A percentile compares a stretch with the other conserved stretches of the same genome.
These are phyloP conservation scores for Tylopilus balloui DNA, from an alignment of 768 basidiomycete species.

Conservation along the genomic window DNA sequence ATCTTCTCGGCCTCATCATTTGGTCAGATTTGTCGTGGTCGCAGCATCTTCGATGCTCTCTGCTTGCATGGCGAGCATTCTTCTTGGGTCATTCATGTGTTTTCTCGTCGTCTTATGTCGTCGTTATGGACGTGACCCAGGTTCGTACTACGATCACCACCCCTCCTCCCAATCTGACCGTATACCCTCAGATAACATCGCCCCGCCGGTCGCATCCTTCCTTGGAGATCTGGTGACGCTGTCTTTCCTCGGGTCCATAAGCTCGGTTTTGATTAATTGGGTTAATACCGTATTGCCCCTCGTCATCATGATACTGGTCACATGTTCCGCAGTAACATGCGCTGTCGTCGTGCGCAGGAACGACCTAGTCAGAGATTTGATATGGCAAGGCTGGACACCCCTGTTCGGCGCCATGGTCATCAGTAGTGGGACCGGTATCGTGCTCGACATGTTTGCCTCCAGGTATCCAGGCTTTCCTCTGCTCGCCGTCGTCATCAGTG, in stretches of 20 bases:
- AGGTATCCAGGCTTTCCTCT: conserved; percentile 85
- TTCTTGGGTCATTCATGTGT: conserved; percentile 94
- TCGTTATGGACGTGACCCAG: conserved; percentile 76
- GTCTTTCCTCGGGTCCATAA: conserved; percentile 70
- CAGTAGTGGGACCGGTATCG: conserved; percentile 83
- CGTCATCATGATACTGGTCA: conserved; percentile 44
- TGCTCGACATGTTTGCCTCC: conserved; percentile 86
- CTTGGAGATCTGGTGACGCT: conserved; percentile 92
- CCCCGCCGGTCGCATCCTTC: conserved; percentile 88
- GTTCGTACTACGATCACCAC: conserved; percentile 35
- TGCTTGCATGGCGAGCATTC: conserved; percentile 67
- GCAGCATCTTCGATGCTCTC: conserved; percentile 76
- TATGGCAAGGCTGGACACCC: conserved; percentile 86
- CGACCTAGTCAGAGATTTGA: conserved; percentile 60
- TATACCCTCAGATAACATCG: conserved; percentile 74
- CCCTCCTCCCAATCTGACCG: neutral
- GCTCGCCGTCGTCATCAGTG: conserved; percentile 83
- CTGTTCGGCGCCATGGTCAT: conserved; percentile 89
- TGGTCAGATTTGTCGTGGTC: conserved; percentile 66
- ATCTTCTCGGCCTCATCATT: conserved; percentile 2
- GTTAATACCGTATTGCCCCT: conserved; percentile 65
- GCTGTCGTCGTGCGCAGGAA: conserved; percentile 60
- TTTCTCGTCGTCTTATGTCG: conserved; percentile 74
- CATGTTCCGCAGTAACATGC: conserved; percentile 48
- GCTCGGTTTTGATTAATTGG: conserved; percentile 63